phyloP scores from a whole-genome alignment of 805 yeast genomes.

The Blastobotrys attinorum region DNA sequence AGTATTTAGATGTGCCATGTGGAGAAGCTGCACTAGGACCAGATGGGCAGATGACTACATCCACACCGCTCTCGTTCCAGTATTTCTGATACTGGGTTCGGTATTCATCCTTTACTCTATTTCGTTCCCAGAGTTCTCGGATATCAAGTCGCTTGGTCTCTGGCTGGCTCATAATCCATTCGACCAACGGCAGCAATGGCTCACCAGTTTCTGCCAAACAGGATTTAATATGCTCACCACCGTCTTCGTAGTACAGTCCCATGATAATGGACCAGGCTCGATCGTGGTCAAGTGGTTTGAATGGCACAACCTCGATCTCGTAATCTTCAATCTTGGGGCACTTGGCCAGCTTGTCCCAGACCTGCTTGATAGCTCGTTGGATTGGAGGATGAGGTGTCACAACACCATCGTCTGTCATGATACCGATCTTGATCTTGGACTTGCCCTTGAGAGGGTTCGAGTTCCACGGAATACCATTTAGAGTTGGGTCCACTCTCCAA shows the following conservation, averaged over 20 bases:
- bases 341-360: constrained; percentile 19
- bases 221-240: constrained; percentile 49
- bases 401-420: constrained; percentile 35
- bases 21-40: constrained; percentile 4
- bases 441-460: constrained; percentile 26
- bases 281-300: constrained; percentile 24
- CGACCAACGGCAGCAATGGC: constrained; percentile 37
- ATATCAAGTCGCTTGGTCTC: constrained; percentile 5
- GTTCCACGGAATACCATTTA: constrained; percentile 48
- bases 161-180: constrained; percentile 5
- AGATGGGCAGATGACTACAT: constrained; percentile 12
- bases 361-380: constrained; percentile 34
- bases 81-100: constrained; percentile 1
- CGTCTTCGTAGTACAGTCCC: constrained; percentile 54
- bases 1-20: constrained; percentile 28
- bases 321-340: constrained; percentile 6
- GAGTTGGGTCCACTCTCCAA: constrained; percentile 38
- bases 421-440: constrained; percentile 28
- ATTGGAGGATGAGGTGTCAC: constrained; percentile 45
- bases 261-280: constrained; percentile 27
- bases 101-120: not conserved
- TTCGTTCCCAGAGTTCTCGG: constrained; percentile 9
- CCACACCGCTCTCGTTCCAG: constrained; percentile 8
- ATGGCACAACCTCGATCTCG: constrained; percentile 23
- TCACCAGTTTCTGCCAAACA: constrained; percentile 59